Evolutionary conservation across 23 red algal species (phyloP), one percentile per base, ranked within the genome.

Genomic region (Gracilariopsis chorda): DNA sequence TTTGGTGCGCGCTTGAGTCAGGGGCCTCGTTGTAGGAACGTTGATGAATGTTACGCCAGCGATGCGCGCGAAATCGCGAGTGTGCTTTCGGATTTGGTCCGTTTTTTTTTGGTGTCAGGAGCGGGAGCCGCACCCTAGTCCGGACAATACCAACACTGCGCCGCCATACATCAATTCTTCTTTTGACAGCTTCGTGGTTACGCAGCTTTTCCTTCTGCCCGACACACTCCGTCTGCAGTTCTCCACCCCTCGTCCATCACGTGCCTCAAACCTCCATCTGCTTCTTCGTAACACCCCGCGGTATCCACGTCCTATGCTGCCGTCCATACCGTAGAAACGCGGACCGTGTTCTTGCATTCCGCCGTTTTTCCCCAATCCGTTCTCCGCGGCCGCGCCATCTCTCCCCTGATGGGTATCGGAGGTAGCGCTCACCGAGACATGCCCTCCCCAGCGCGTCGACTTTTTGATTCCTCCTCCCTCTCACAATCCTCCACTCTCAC

Each of bases 121-220:
- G 13, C 14, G 17, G 19, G 21, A 12, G 8, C 8, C 29, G 55
- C 4, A 60, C 55, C 21, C 7, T 25, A 62, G 33, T 62, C 8
- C 27, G n/a, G 23, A 24, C 25, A 30, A 30, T 30, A 62, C 57
- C 21, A 17, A 12, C 34, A 25, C 53, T 58, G 11, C 53, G 53
- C 53, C 53, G 53, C 4, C 53, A 25, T n/a, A n/a, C n/a, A n/a
- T n/a, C n/a, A n/a, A n/a, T n/a, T n/a, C n/a, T n/a, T n/a, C n/a
- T n/a, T n/a, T n/a, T n/a, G n/a, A n/a, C n/a, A n/a, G n/a, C 13
- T 5, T 7, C 9, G 19, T 30, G 33, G 33, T 6, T 41, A 36
- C 62, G 62, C 62, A 68, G 62, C 62, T 68, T 39, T 68, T 36
- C 40, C 72, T 52, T 78, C 72, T 55, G 72, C 70, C 42, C 47